A percentile compares a stretch with the other conserved stretches of the same genome.
These are phyloP conservation scores for Handroanthus guayacan DNA, from an alignment of 257 asterid genomes.

Conservation along the genomic window DNA sequence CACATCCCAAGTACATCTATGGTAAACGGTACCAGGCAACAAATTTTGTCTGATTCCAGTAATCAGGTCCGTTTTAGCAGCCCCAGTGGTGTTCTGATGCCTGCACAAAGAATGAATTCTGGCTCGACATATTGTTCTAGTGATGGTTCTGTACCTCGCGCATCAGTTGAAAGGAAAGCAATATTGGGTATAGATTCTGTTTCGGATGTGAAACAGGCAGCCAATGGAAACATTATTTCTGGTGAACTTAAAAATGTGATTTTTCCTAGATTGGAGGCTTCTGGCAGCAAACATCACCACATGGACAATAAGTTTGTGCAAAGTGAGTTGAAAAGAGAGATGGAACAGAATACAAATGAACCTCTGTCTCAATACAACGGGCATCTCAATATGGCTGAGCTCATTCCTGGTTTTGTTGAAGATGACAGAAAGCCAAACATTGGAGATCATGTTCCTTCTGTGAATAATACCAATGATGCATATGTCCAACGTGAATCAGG, in stretches of 20 bases:
- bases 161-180: conserved; percentile 39
- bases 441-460: conserved; percentile 35
- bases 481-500: conserved; percentile 50
- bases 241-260: conserved; percentile 36
- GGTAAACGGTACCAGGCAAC: conserved; percentile 37
- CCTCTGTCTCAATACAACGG: conserved; percentile 38
- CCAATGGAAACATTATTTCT: conserved; percentile 33
- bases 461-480: conserved; percentile 41
- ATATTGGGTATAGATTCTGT: conserved; percentile 26
- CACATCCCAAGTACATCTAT: conserved; percentile 35
- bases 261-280: conserved; percentile 44
- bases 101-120: conserved; percentile 40
- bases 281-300: conserved; percentile 36
- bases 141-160: conserved; percentile 32
- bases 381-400: conserved; percentile 38
- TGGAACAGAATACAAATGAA: conserved; percentile 45
- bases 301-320: conserved; percentile 37
- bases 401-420: conserved; percentile 40
- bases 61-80: conserved; percentile 33
- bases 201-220: conserved; percentile 38
- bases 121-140: conserved; percentile 34
- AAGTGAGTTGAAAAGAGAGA: conserved; percentile 35
- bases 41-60: conserved; percentile 25
- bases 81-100: conserved; percentile 30
- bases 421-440: conserved; percentile 43